Conservation (phyloP, 148 eudicot genomes). For the Vaccinium macrocarpon region DNA sequence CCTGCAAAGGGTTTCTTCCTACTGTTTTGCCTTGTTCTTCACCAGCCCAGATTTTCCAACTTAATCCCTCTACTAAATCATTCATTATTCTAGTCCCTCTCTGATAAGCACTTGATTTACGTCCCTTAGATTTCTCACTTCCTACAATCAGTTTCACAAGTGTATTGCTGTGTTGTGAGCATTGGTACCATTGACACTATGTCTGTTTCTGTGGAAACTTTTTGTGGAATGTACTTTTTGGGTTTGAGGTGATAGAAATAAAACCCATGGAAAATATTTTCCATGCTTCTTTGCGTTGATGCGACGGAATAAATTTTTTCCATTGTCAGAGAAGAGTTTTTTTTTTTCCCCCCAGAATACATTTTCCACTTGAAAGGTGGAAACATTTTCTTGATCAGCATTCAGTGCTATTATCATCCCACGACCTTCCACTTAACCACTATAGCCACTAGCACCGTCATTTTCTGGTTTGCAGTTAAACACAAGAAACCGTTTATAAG, state of each 20-base stretch:
- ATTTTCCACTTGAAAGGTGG: neutral
- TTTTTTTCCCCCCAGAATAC: neutral
- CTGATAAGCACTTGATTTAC: no score
- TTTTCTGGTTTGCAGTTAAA: neutral
- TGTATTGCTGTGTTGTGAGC: no score
- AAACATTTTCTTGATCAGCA: neutral
- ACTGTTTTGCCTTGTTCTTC: no score
- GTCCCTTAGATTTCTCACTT: no score
- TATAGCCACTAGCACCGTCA: neutral
- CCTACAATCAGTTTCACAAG: no score
- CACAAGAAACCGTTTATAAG: neutral
- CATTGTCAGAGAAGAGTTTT: neutral
- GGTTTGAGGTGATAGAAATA: neutral
- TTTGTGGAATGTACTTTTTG: neutral
- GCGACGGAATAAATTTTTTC: neutral
- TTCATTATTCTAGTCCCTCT: no score
- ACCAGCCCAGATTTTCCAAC: no score
- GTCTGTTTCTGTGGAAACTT: no score
- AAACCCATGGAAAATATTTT: neutral
- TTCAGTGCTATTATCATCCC: neutral
- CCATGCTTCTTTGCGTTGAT: neutral
- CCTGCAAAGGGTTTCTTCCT: no score
- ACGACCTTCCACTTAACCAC: neutral
- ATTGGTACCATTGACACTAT: no score
- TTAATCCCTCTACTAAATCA: no score